Evolutionary conservation across 768 basidiomycete genomes (phyloP), one percentile per base, ranked within the genome.

Genomic region (Sarcomyxa edulis): DNA sequence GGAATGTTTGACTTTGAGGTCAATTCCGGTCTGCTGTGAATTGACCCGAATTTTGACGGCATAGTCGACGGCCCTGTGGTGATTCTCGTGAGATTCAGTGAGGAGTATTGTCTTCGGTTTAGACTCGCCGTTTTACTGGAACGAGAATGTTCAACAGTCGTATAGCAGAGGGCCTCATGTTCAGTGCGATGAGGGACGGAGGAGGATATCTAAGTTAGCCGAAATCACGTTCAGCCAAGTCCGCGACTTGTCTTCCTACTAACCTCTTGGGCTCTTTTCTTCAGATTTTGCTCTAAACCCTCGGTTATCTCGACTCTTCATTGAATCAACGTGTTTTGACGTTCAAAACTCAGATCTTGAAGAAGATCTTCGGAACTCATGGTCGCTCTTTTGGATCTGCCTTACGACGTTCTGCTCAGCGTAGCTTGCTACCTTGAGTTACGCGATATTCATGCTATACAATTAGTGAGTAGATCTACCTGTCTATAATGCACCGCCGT

Each of bases 31-130:
- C 55, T 96, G 91, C 48, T 86, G 81, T 5, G 92, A 78, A 58
- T 95, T 95, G 35, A 99, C 91, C 36, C 95, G 87, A 66, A 99
- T 96, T 73, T 97, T 98, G 64, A 95, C 92, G 3, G 92, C 86
- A 79, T 89, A 99, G 67, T 98, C 96, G 36, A 99, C 86, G 36
- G 88, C 82, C 46, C 90, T 96, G 46, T 20, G 36, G 34, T 15
- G 21, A n/a, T n/a, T n/a, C n/a, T n/a, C n/a, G n/a, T n/a, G n/a
- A n/a, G n/a, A n/a, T 27, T 19, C 18, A 8, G 15, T 35, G 36
- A 19, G 15, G 27, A 8, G 24, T 25, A n/a, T n/a, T n/a, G n/a
- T n/a, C n/a, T n/a, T n/a, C n/a, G n/a, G n/a, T n/a, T n/a, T n/a
- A n/a, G 21, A 46, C 66, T 39, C 52, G 89, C 80, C 94, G 74